Percentiles rank a stretch among this genome's conserved stretches.
These are phyloP conservation scores for Ambrosiella xylebori DNA, from an alignment of 2,329 filamentous ascomycete genomes.

Conservation along the genomic window DNA sequence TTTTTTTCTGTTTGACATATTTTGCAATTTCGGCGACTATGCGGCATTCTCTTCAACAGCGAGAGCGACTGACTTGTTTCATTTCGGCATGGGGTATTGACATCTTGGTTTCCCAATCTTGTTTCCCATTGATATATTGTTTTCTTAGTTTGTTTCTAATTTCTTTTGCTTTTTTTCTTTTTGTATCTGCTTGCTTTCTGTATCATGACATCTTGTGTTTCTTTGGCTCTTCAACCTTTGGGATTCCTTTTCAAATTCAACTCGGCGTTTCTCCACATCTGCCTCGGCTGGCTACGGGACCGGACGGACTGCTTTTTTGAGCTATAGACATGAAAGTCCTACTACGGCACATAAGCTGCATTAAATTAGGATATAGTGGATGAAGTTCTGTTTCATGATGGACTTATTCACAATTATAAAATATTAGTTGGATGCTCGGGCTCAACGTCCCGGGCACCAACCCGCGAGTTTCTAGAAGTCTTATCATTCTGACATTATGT, in stretches of 20 bases:
- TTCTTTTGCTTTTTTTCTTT: not conserved
- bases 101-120: constrained; percentile 1
- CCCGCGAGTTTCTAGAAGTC: not conserved
- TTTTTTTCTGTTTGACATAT: constrained; percentile 3
- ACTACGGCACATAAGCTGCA: not conserved
- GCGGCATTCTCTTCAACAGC: constrained; percentile 14
- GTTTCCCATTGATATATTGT: not conserved
- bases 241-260: constrained; percentile 3
- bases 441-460: constrained; percentile 17
- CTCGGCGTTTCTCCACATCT: constrained; percentile 3
- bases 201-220: not conserved
- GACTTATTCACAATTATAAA: not conserved
- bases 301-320: constrained; percentile 16
- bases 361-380: not conserved
- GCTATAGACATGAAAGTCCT: constrained; percentile 17
- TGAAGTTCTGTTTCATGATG: not conserved
- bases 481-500: not conserved
- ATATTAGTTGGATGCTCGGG: constrained; percentile 14
- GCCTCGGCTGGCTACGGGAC: not conserved
- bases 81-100: constrained; percentile 2
- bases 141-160: not conserved
- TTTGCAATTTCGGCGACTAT: constrained; percentile 7
- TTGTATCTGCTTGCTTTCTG: not conserved
- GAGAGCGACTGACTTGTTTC: constrained; percentile 13
- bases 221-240: constrained; percentile 5